phyloP scores from a whole-genome alignment of 208 protist genomes.

The Porcisia deanei region DNA sequence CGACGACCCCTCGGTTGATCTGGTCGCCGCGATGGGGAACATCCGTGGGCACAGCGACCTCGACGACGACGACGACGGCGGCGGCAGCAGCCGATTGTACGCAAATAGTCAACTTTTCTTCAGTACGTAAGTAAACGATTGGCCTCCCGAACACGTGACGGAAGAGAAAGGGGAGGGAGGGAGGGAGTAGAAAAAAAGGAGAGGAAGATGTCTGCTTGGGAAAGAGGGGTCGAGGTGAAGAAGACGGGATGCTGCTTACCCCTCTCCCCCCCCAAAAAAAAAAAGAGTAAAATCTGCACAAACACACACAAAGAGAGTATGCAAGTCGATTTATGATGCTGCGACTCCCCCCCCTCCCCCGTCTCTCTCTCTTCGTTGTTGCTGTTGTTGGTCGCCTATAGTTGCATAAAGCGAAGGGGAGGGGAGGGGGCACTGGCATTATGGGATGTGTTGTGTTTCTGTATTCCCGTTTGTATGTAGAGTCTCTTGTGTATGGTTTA shows the following conservation, averaged over 20 bases:
- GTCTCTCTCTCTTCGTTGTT: no score
- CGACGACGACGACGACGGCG: conserved; percentile 21
- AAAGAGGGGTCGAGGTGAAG: neutral
- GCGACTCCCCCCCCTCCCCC: no score
- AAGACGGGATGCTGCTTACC: neutral
- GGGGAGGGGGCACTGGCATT: no score
- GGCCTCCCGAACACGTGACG: no score
- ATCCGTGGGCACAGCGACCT: conserved; percentile 26
- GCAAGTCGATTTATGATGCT: no score
- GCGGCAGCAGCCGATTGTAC: conserved; percentile 23
- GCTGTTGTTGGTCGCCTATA: no score
- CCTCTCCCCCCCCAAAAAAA: neutral
- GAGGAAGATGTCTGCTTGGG: neutral
- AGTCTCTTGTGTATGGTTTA: no score
- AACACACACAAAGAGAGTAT: no score
- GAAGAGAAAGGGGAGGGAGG: neutral
- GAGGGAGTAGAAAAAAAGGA: neutral
- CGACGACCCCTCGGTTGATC: conserved; percentile 28
- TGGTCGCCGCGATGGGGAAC: conserved; percentile 33
- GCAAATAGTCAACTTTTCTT: conserved; percentile 34
- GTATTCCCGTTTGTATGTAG: no score
- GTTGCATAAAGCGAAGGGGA: no score
- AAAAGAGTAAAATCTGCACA: no score
- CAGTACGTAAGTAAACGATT: conserved; percentile 9
- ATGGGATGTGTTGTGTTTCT: no score